These are phyloP conservation scores for Saksenaea oblongispora DNA, from an alignment of 371 early-diverging fungal species.

Conservation along the genomic window DNA sequence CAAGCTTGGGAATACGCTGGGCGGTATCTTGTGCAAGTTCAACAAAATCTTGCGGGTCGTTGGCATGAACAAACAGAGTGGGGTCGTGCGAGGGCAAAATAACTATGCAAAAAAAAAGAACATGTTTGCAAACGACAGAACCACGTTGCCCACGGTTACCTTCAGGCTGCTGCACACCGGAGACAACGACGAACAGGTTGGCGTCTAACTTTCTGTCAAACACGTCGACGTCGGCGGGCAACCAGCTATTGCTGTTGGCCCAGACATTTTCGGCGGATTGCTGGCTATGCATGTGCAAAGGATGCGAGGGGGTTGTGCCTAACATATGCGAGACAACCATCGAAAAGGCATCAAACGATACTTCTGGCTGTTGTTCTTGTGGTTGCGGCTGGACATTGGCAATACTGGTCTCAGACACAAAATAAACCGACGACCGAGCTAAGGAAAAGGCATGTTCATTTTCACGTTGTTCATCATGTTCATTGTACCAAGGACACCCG, in stretches of 20 bases:
- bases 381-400: background rate
- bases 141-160: slow-evolving; percentile 4
- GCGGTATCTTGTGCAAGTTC: slow-evolving; percentile 27
- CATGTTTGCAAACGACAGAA: background rate
- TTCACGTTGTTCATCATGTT: background rate
- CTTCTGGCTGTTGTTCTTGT: slow-evolving; percentile 6
- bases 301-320: slow-evolving; percentile 16
- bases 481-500: background rate
- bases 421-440: slow-evolving; percentile 28
- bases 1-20: slow-evolving; percentile 9
- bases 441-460: background rate
- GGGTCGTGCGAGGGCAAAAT: slow-evolving; percentile 26
- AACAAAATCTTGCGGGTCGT: slow-evolving; percentile 29
- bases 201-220: slow-evolving; percentile 17
- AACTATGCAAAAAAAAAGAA: slow-evolving; percentile 8
- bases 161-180: slow-evolving; percentile 16
- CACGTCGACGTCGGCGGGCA: slow-evolving; percentile 9
- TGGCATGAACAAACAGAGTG: slow-evolving; percentile 37
- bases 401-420: slow-evolving; percentile 10
- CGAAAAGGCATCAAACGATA: slow-evolving; percentile 26
- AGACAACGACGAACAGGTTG: slow-evolving; percentile 14
- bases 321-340: slow-evolving; percentile 22
- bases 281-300: slow-evolving; percentile 18
- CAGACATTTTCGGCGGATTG: slow-evolving; percentile 14
- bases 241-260: slow-evolving; percentile 6